Evolutionary conservation across 768 basidiomycete species (phyloP), one percentile per base, ranked within the genome.

Genomic region (Pulveroboletus sp.): DNA sequence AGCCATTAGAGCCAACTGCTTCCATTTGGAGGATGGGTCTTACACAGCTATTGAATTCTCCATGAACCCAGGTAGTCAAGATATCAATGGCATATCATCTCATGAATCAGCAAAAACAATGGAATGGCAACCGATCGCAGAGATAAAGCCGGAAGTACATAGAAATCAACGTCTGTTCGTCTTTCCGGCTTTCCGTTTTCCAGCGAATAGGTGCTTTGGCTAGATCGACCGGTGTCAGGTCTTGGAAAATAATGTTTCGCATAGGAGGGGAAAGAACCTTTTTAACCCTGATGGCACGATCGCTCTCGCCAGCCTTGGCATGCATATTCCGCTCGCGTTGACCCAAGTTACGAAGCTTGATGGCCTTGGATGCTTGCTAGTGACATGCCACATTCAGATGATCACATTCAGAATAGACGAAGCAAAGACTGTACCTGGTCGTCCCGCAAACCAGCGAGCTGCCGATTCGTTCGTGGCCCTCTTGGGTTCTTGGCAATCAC

Each of bases 241-340:
- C 11, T 34, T 17, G 21, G 10, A 24, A 14, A 11, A 36, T 5
- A 4, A 42, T 12, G 11, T 1, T 31, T 8, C 38, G n/a, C 17
- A 17, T n/a, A 12, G n/a, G 44, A 36, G 17, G n/a, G 13, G 7
- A 12, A 72, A 77, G 12, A 43, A 90, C 90, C 89, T 87, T 91
- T 78, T 91, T 91, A 53, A 76, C 77, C 62, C 73, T 78, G 71
- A 92, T 92, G 11, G 78, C 78, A 56, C 90, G 83, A 72, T 94
- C 92, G 50, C 81, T 76, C 77, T 99, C 95, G 50, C 90, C 90
- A 33, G 94, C 94, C 65, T 87, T 91, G 21, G 92, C 95, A 37
- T 84, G 77, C 76, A 83, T 82, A 67, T 95, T 95, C 51, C 92
- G 86, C 45, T 79, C 80, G 57, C 95, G 78, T 66, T 95, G 93